Percentiles rank a stretch among this genome's conserved stretches.
phyloP scores from a whole-genome alignment of 2,329 filamentous ascomycete species.

The Colletotrichum navitas region DNA sequence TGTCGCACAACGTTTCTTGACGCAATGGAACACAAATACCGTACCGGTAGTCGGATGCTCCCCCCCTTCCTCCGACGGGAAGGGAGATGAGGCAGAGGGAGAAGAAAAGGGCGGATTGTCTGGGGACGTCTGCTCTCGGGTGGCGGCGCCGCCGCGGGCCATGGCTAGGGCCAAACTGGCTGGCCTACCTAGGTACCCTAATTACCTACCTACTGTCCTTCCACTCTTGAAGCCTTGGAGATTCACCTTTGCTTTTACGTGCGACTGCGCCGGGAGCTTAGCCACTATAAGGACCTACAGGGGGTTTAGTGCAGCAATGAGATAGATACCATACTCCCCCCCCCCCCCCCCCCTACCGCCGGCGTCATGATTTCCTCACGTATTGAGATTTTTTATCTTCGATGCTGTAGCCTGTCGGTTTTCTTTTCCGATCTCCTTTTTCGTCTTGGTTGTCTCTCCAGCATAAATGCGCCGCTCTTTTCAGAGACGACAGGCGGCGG shows the following conservation, averaged over 20 bases:
- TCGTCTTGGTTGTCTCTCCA: not conserved
- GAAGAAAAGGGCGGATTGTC: not conserved
- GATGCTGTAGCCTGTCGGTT: not conserved
- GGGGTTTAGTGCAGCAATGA: not conserved
- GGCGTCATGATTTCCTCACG: not conserved
- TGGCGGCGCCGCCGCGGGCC: conserved; percentile 9
- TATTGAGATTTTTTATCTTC: not conserved
- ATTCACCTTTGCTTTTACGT: conserved; percentile 6
- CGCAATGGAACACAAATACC: not conserved
- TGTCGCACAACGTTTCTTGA: conserved; percentile 10
- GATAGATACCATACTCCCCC: too few species aligned
- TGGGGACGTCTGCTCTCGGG: conserved; percentile 7
- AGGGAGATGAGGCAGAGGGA: not conserved
- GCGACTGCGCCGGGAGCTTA: not conserved
- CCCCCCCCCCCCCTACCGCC: too few species aligned
- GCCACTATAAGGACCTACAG: too few species aligned
- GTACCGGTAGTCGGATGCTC: not conserved
- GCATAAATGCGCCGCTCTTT: not conserved
- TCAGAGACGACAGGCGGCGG: not conserved
- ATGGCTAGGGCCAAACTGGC: not conserved
- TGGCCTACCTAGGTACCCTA: not conserved
- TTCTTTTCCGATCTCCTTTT: not conserved
- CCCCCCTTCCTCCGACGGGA: not conserved
- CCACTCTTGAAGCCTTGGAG: not conserved
- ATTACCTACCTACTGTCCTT: not conserved